Conservation (phyloP, 2,329 filamentous ascomycete species). For the Trichophyton schoenleinii region DNA sequence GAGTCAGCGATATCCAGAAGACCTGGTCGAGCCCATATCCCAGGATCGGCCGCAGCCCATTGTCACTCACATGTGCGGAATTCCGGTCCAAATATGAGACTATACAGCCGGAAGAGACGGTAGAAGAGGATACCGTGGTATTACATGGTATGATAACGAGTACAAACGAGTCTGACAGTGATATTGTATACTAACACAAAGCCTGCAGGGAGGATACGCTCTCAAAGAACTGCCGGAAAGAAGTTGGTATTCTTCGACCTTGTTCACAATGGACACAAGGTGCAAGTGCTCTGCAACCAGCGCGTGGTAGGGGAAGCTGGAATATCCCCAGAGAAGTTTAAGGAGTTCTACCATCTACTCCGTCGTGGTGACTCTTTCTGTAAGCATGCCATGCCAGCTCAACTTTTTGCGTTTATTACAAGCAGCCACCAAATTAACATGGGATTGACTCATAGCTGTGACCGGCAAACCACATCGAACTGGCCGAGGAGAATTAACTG, state of each 20-base stretch:
- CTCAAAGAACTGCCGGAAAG: slow-evolving; percentile 57
- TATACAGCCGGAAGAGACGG: slow-evolving; percentile 28
- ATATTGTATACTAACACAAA: slow-evolving; percentile 27
- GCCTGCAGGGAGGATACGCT: slow-evolving; percentile 57
- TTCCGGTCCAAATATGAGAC: slow-evolving; percentile 28
- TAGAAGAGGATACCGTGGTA: slow-evolving; percentile 28
- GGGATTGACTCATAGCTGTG: slow-evolving; percentile 41
- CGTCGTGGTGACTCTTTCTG: slow-evolving; percentile 74
- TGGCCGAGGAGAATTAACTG: slow-evolving; percentile 59
- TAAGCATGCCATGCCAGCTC: slow-evolving; percentile 35
- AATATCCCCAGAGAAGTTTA: slow-evolving; percentile 37
- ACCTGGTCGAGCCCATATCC: slow-evolving; percentile 28
- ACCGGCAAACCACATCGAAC: slow-evolving; percentile 59
- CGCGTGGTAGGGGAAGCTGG: slow-evolving; percentile 30
- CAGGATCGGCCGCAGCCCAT: slow-evolving; percentile 21
- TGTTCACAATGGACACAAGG: slow-evolving; percentile 54
- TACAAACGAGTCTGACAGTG: background rate
- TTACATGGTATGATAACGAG: slow-evolving; percentile 31
- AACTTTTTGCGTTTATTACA: slow-evolving; percentile 5
- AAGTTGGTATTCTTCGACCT: slow-evolving; percentile 79
- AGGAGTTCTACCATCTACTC: slow-evolving; percentile 51
- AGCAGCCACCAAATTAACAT: slow-evolving; percentile 4
- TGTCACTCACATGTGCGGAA: slow-evolving; percentile 24
- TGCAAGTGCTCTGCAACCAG: slow-evolving; percentile 68
- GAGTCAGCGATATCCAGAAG: slow-evolving; percentile 27